Percentiles rank a stretch among this genome's conserved stretches.
Conservation (phyloP, 768 basidiomycete species). For the Dictyophora rubrovolvata region DNA sequence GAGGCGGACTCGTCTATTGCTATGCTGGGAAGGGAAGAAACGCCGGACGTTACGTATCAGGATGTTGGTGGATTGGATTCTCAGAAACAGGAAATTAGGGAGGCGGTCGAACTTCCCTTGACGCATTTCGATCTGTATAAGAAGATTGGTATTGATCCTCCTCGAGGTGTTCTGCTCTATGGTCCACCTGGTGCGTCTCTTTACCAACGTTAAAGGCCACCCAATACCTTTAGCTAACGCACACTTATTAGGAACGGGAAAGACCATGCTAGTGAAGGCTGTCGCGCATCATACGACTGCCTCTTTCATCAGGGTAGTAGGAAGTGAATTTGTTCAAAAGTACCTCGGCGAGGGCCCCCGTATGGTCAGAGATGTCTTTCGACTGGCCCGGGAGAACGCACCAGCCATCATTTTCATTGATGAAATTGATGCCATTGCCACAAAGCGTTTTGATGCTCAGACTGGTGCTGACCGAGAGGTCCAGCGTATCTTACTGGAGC, state of each 20-base stretch:
- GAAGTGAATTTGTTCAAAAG: slow-evolving; percentile 98
- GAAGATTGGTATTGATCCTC: slow-evolving; percentile 99
- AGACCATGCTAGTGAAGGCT: slow-evolving; percentile 99
- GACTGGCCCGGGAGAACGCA: slow-evolving; percentile 92
- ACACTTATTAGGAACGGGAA: slow-evolving; percentile 78
- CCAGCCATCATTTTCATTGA: slow-evolving; percentile 99
- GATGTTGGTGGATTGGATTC: slow-evolving; percentile 96
- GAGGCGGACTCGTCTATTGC: slow-evolving; percentile 97
- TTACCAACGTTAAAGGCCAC: neutral
- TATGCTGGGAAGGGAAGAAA: slow-evolving; percentile 91
- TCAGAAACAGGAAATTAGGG: slow-evolving; percentile 98
- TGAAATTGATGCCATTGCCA: slow-evolving; percentile 97
- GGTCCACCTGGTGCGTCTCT: slow-evolving; percentile 77
- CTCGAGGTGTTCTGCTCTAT: slow-evolving; percentile 91
- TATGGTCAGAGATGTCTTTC: slow-evolving; percentile 99
- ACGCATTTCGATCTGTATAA: slow-evolving; percentile 98
- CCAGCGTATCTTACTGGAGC: slow-evolving; percentile 92
- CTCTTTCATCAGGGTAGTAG: slow-evolving; percentile 95
- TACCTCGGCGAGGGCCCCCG: slow-evolving; percentile 98
- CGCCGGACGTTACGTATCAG: slow-evolving; percentile 85
- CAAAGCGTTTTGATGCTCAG: slow-evolving; percentile 98
- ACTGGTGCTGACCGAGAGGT: slow-evolving; percentile 99
- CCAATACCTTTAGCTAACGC: slow-evolving; percentile 6
- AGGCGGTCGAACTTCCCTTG: slow-evolving; percentile 93
- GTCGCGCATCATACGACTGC: slow-evolving; percentile 97